Base-by-base conservation (phyloP, 495 filamentous ascomycete species). In the Acidomyces sp. region DNA sequence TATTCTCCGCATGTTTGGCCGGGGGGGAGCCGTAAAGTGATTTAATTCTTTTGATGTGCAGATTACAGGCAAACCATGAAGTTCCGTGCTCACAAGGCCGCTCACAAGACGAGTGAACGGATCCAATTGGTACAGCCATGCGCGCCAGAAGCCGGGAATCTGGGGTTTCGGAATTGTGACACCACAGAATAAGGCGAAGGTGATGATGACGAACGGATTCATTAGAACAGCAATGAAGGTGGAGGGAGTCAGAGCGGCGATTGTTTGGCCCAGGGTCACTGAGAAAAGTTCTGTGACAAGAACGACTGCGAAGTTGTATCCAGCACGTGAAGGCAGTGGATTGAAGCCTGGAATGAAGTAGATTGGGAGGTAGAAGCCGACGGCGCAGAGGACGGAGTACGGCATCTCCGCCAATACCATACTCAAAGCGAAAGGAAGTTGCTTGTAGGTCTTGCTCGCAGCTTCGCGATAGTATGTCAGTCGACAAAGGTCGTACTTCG, bases 91-190 rank as follows among this genome's bases (percentile, higher is more conserved):
- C 3, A 85, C 70, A 58, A 85, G 82, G 6, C 83, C 85, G 31
- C 74, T 66, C 51, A 95, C 80, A 6, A 93, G 69, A 3, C 83
- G 75, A 1, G 80, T 87, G 58, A 92, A 90, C 16, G 85, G 85
- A 48, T 85, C 78, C 2, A 93, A 72, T 46, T 85, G 61, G 59
- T 88, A 85, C 15, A 92, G 65, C 83, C 83, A 88, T 0, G 65
- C 65, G 10, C 76, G 68, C 78, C 83, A 93, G 62, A 86, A 87
- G 3, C 53, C 53, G 4, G 82, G 82, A 55, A 92, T 82, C 51
- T 78, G 74, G 0, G 74, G 71, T 20, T 70, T 74, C 0, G 84
- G 82, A 38, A 87, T 78, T 6, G 82, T 74, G 37, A 88, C 81
- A 46, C 85, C 85, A 54, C 80, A 88, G 71, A 92, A 87, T 12